Evolutionary conservation across 805 yeast species (phyloP).

Genomic region (Zygotorulaspora danielsina): DNA sequence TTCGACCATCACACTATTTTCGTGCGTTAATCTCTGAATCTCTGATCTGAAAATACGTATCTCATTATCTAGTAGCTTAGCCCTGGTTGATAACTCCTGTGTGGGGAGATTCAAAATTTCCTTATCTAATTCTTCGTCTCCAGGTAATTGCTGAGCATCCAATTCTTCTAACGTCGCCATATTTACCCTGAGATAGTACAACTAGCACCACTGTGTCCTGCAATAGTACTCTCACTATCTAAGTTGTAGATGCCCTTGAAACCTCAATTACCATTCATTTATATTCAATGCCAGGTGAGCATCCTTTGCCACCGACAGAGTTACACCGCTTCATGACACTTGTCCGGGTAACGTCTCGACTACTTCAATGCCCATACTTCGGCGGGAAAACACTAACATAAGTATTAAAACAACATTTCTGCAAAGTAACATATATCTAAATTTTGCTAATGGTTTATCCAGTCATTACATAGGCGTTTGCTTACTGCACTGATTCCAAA

Average conservation of each 20-base stretch:
- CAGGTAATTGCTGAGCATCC: slow-evolving; percentile 46
- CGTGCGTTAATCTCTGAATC: slow-evolving; percentile 84
- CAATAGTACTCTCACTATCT: too few relatives aligned
- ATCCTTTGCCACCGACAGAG: neutral
- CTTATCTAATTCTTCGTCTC: slow-evolving; percentile 62
- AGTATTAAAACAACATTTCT: neutral
- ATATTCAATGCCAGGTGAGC: neutral
- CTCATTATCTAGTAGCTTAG: slow-evolving; percentile 87
- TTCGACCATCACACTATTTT: slow-evolving; percentile 86
- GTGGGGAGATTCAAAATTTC: slow-evolving; percentile 78
- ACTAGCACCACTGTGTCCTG: neutral
- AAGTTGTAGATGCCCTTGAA: too few relatives aligned
- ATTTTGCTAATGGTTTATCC: neutral
- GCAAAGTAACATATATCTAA: neutral
- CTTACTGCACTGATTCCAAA: too few relatives aligned
- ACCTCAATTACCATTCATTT: too few relatives aligned
- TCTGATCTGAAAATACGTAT: slow-evolving; percentile 93
- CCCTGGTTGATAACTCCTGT: slow-evolving; percentile 76
- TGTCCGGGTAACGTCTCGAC: slow-evolving; percentile 10
- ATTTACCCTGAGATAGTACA: neutral
- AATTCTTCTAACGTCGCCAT: slow-evolving; percentile 88
- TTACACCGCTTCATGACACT: too few relatives aligned
- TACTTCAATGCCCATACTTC: slow-evolving; percentile 4
- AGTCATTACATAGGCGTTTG: neutral
- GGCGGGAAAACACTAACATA: neutral